These are phyloP conservation scores for Lizonia empirigonia DNA, from an alignment of 2,329 filamentous ascomycete species.

Conservation along the genomic window DNA sequence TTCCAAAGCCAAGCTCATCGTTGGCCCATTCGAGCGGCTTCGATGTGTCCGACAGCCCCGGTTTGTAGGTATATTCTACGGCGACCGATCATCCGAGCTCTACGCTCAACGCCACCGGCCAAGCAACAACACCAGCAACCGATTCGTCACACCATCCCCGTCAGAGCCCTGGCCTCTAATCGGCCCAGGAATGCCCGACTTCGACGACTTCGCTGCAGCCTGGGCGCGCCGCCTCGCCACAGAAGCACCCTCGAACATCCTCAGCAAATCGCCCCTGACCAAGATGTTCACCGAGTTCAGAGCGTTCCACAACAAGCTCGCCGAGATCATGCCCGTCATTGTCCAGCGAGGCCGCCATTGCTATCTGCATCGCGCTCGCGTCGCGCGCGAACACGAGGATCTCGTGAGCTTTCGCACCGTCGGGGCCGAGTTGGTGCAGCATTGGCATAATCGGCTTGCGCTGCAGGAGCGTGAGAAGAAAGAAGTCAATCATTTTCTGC, in stretches of 20 bases:
- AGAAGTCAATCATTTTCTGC: slow-evolving; percentile 26
- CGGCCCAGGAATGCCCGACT: slow-evolving; percentile 21
- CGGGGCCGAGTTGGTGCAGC: slow-evolving; percentile 35
- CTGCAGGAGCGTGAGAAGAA: slow-evolving; percentile 30
- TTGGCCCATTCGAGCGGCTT: slow-evolving; percentile 39
- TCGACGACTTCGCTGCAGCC: slow-evolving; percentile 28
- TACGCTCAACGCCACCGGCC: neutral
- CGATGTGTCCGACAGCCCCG: slow-evolving; percentile 38
- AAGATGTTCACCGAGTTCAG: slow-evolving; percentile 45
- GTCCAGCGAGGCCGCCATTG: slow-evolving; percentile 19
- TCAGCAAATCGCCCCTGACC: slow-evolving; percentile 31
- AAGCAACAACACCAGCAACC: neutral
- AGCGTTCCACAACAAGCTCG: slow-evolving; percentile 36
- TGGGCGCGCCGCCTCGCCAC: slow-evolving; percentile 31
- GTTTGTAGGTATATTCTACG: slow-evolving; percentile 33
- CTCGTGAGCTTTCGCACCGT: slow-evolving; percentile 35
- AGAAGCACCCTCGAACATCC: slow-evolving; percentile 9
- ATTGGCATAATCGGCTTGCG: slow-evolving; percentile 38
- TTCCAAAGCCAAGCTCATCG: slow-evolving; percentile 31
- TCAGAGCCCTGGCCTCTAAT: slow-evolving; percentile 23
- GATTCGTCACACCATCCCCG: neutral
- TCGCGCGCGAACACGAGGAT: slow-evolving; percentile 43
- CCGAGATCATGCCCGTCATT: slow-evolving; percentile 20
- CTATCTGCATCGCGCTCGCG: slow-evolving; percentile 43
- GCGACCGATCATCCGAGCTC: neutral